These are phyloP conservation scores for Colletotrichum somersetense DNA, from an alignment of 2,329 filamentous ascomycete genomes.

Conservation along the genomic window DNA sequence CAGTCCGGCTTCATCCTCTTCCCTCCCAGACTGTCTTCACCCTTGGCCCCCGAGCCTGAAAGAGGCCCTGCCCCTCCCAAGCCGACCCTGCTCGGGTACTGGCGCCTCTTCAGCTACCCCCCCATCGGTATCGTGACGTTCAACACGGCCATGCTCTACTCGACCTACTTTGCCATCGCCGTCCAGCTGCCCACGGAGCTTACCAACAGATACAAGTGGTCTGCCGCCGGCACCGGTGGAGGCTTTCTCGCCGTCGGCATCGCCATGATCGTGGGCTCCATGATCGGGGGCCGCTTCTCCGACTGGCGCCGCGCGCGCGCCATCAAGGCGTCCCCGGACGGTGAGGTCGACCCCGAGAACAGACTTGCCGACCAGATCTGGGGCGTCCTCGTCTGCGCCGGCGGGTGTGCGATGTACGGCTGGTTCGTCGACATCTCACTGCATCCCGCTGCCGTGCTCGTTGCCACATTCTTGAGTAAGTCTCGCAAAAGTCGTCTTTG, in stretches of 20 bases:
- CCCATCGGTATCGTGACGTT: constrained; percentile 51
- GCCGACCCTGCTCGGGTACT: constrained; percentile 47
- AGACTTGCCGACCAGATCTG: constrained; percentile 55
- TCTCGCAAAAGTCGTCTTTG: not conserved
- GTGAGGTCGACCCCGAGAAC: constrained; percentile 51
- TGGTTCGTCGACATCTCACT: constrained; percentile 52
- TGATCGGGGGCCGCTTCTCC: constrained; percentile 54
- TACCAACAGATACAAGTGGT: constrained; percentile 51
- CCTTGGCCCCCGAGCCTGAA: constrained; percentile 44
- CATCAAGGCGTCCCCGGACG: constrained; percentile 36
- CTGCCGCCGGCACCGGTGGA: constrained; percentile 50
- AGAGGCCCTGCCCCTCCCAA: constrained; percentile 48
- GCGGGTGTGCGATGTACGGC: constrained; percentile 56
- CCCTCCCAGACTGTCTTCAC: constrained; percentile 44
- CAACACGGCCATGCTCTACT: constrained; percentile 51
- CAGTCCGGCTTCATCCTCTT: constrained; percentile 42
- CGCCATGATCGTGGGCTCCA: constrained; percentile 50
- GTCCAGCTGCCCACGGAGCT: constrained; percentile 49
- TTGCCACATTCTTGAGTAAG: constrained; percentile 49
- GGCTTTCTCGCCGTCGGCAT: constrained; percentile 49
- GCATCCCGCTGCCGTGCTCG: constrained; percentile 48
- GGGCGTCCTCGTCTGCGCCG: constrained; percentile 54
- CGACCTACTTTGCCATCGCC: constrained; percentile 50
- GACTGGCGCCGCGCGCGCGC: constrained; percentile 50
- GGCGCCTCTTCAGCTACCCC: constrained; percentile 49